Evolutionary conservation across 257 asterid genomes (phyloP), one percentile per base, ranked within the genome.

Genomic region (Plectranthus barbatus): DNA sequence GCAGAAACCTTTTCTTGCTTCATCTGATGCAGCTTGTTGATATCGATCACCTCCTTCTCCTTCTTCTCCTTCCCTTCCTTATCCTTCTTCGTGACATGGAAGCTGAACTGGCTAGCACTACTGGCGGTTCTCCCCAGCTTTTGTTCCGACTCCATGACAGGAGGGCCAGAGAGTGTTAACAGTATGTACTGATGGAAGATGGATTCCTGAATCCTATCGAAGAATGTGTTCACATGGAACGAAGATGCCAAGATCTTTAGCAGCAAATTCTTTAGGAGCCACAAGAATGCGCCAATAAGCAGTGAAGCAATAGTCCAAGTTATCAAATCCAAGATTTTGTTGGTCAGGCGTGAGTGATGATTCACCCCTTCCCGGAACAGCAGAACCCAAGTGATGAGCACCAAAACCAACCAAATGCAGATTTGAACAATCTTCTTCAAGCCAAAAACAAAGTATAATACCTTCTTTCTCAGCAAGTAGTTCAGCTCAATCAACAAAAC

Each of bases 201-300:
- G 0, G 97, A 77, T 47, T 88, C 95, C 36, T 88, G 98, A 76
- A 89, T 92, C 83, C 98, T 69, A 70, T 92, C 97, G 60, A 92
- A 92, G 82, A 86, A 92, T 0, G 95, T 76, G 49, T 76, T 88
- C n/a, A n/a, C n/a, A n/a, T n/a, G n/a, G n/a, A n/a, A n/a, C n/a
- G n/a, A n/a, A n/a, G n/a, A n/a, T n/a, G n/a, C 99, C 80, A 92
- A 67, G 44, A 89, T 82, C 84, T 92, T 92, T 20, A 92, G 77
- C 72, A 85, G 55, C 77, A 89, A 55, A 42, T 90, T 92, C 82
- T 92, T 92, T 40, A 86, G 11, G 12, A 92, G 81, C 99, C 99
- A 89, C 72, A 89, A 56, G 62, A 76, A 68, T 1, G 99, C 24
- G 3, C 95, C 99, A 12, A 92, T 68, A 20, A 92, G 86, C 69